These are phyloP conservation scores for Solidago caesia DNA, from an alignment of 129 eudicot species.

Conservation along the genomic window DNA sequence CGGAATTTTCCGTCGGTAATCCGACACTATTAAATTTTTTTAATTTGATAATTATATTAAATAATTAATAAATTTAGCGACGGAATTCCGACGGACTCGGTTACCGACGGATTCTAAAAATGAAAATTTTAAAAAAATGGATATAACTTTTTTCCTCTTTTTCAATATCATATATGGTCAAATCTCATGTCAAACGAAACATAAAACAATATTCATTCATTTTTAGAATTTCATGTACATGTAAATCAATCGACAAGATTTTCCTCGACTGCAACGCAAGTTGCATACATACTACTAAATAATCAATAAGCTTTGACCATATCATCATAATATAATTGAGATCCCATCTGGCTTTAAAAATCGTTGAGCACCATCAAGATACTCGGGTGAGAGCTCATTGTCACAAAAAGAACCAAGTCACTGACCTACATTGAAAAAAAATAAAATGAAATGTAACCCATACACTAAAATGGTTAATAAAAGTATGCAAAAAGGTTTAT, in stretches of 20 bases:
- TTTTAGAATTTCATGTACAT: too few relatives aligned
- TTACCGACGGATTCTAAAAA: too few relatives aligned
- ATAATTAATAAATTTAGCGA: too few relatives aligned
- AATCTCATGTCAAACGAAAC: too few relatives aligned
- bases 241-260: background rate
- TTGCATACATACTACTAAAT: background rate
- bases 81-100: too few relatives aligned
- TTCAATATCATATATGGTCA: too few relatives aligned
- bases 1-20: too few relatives aligned
- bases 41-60: too few relatives aligned
- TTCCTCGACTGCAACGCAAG: background rate
- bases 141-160: too few relatives aligned
- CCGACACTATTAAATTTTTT: too few relatives aligned
- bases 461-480: background rate
- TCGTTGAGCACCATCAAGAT: slow-evolving; percentile 96
- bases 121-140: too few relatives aligned
- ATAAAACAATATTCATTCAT: too few relatives aligned
- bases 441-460: background rate
- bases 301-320: background rate
- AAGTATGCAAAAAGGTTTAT: background rate
- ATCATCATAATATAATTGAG: slow-evolving; percentile 44
- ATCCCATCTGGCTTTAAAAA: slow-evolving; percentile 90
- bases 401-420: slow-evolving; percentile 97
- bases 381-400: slow-evolving; percentile 96
- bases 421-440: slow-evolving; percentile 58